Evolutionary conservation across 495 filamentous ascomycete species (phyloP).

Genomic region (Mycothermus thermophilus): DNA sequence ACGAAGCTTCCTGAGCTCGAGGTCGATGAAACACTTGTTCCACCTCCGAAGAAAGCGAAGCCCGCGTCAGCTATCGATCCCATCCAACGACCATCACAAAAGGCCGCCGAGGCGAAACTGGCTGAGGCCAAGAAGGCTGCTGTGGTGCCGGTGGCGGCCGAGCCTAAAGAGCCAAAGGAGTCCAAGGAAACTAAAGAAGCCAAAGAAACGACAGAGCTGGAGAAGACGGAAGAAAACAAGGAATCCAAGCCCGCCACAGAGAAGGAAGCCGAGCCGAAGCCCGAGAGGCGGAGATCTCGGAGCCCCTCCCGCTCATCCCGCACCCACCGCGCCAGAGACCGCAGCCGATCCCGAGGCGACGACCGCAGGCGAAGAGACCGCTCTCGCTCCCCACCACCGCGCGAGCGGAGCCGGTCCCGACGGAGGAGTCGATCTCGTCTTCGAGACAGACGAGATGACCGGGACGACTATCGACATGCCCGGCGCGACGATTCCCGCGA

Average conservation of each 20-base stretch:
- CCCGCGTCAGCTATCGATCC: conserved; percentile 44
- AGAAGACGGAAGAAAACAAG: too few species aligned
- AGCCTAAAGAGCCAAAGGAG: conserved; percentile 6
- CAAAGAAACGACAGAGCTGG: conserved; percentile 8
- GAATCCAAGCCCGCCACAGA: conserved; percentile 8
- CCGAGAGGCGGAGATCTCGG: conserved; percentile 23
- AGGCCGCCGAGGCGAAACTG: conserved; percentile 24
- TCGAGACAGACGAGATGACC: conserved; percentile 6
- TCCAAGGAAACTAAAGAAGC: conserved; percentile 13
- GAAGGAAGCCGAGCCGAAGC: conserved; percentile 14
- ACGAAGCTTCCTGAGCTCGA: conserved; percentile 37
- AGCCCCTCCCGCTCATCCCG: conserved; percentile 13
- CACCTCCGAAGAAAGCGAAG: conserved; percentile 36
- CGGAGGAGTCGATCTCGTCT: conserved; percentile 6
- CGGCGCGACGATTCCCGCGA: conserved; percentile 14
- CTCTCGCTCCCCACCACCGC: conserved; percentile 13
- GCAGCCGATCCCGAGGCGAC: conserved; percentile 13
- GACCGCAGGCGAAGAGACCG: conserved; percentile 16
- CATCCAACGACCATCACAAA: conserved; percentile 32
- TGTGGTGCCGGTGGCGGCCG: conserved; percentile 15
- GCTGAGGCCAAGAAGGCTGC: conserved; percentile 22
- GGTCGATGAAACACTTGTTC: conserved; percentile 38
- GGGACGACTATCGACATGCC: conserved; percentile 12
- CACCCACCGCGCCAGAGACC: conserved; percentile 19
- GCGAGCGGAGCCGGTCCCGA: conserved; percentile 16